Evolutionary conservation across 805 yeast species (phyloP), one percentile per base, ranked within the genome.

Genomic region (Candida piceae): DNA sequence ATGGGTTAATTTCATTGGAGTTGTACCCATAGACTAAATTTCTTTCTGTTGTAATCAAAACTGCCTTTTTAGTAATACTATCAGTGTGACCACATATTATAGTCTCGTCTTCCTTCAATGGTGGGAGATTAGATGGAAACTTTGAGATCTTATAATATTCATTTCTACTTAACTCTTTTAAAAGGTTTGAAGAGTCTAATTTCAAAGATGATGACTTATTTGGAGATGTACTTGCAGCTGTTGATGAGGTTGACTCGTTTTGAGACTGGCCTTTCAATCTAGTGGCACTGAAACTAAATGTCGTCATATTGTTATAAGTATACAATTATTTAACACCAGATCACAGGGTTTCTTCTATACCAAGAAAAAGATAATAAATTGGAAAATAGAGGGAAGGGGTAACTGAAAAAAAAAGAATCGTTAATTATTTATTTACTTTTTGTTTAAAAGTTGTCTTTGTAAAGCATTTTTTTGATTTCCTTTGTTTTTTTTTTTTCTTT

Each of bases 1-100:
- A 55, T 0, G 93, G 87, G 2, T 69, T 58, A 21, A 67, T 63
- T 46, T 84, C 86, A 10, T 73, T 71, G 1, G 87, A 72, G 36
- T 67, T 64, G 52, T 80, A 82, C 36, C 72, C 67, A 89, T 95
- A 88, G 5, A 80, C 79, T 48, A 74, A 69, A 16, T 82, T 68
- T 24, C 74, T 64, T 17, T 67, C 59, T n/a, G 64, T 67, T 12
- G 75, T 67, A 4, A 74, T 59, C 3, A 60, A 44, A 10, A 61
- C 44, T 1, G 60, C 59, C 40, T 54, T 57, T 9, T 46, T 38
- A 4, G 61, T 49, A 1, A 29, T 34, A 7, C 57, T 52, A 53
- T 62, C 64, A 3, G 46, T 40, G 5, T 39, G 34, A 7, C 50
- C 46, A 12, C 33, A 42, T 18, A 46, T 17, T 30, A 42, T 36